Conservation (phyloP, 345 rosid genomes). For the Brassica nigra region DNA sequence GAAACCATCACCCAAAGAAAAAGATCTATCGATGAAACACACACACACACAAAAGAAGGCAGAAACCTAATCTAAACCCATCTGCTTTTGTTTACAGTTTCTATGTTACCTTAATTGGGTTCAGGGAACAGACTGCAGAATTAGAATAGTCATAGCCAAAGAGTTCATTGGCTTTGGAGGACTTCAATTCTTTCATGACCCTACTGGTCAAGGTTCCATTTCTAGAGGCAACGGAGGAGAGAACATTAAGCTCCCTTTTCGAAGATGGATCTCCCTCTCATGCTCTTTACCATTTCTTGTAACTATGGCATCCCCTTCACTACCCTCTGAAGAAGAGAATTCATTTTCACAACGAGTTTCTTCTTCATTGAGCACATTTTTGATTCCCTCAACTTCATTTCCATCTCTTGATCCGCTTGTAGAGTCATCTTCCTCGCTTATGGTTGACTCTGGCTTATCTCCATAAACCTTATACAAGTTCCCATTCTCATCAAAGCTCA, state of each 20-base stretch:
- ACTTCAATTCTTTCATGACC: too few relatives aligned
- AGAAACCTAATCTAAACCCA: slow-evolving; percentile 17
- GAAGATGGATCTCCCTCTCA: slow-evolving; percentile 25
- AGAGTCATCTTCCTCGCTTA: too few relatives aligned
- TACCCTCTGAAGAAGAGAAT: slow-evolving; percentile 37
- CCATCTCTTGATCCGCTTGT: too few relatives aligned
- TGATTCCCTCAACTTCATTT: neutral
- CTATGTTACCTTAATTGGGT: neutral
- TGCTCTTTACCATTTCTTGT: slow-evolving; percentile 19
- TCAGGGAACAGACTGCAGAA: neutral
- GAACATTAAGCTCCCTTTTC: slow-evolving; percentile 43
- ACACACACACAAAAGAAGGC: too few relatives aligned
- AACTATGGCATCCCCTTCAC: slow-evolving; percentile 33
- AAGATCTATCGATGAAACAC: neutral
- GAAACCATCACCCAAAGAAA: neutral
- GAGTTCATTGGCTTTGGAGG: too few relatives aligned
- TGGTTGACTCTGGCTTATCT: too few relatives aligned
- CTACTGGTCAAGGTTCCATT: slow-evolving; percentile 51
- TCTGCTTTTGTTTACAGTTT: slow-evolving; percentile 18
- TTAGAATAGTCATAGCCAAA: slow-evolving; percentile 3
- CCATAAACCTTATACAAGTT: neutral
- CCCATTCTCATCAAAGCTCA: neutral
- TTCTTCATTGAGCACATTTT: slow-evolving; percentile 5
- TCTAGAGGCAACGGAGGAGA: slow-evolving; percentile 68
- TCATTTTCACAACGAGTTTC: slow-evolving; percentile 27